Evolutionary conservation across 2,329 filamentous ascomycete species (phyloP), one percentile per base, ranked within the genome.

Genomic region (Thelonectria olida): DNA sequence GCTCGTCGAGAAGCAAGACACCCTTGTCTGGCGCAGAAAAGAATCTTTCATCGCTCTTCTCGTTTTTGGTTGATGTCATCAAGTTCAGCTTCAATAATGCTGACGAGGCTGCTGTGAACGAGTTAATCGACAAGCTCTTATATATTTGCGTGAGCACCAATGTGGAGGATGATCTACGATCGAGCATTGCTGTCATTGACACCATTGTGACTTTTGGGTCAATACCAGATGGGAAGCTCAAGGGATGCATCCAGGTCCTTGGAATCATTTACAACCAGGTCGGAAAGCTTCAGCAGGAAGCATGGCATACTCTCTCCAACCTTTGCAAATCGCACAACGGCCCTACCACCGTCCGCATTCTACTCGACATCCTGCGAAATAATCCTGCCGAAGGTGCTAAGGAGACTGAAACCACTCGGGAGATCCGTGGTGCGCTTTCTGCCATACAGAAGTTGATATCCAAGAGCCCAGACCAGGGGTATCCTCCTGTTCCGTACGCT

Each of bases 71-170:
- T 58, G 87, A 91, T 63, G 82, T 92, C 54, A 87, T 92, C 78
- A 92, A 92, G 72, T 93, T 92, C 80, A 92, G 90, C 73, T 90
- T 88, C 74, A 90, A 89, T 66, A 83, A 88, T 28, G 87, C 90
- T 22, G 84, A 85, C 64, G 88, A 91, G 64, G 76, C 82, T 28
- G 85, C 89, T 45, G 81, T 91, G 19, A 83, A 83, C 52, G 80
- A 81, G 4, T 77, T 93, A 54, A 85, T 94, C 58, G 82, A 86
- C 58, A 83, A 83, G 12, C 78, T 92, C 8, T 80, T 92, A 45
- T 77, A 81, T 54, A 91, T 93, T 45, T 92, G 90, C 75, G 84
- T 88, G 74, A 86, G 84, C 67, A 93, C 91, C 1, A 88, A 83
- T 50, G 81, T 84, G 27, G 81, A 87, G 49, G 82, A 85, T 25